phyloP scores from a whole-genome alignment of 164 flowering plant species.

The Chimonanthus praecox region DNA sequence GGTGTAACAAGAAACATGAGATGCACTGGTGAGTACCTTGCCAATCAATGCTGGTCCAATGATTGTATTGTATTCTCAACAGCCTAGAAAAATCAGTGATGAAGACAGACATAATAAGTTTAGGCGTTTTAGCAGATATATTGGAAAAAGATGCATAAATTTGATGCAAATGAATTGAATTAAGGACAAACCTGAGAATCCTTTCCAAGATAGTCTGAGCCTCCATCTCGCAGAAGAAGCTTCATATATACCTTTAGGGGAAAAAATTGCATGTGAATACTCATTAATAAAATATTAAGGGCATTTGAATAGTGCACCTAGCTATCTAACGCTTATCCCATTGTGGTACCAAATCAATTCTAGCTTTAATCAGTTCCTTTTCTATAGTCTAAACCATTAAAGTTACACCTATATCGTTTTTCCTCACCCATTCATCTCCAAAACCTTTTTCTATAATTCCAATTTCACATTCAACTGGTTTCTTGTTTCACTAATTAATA shows the following conservation, averaged over 20 bases:
- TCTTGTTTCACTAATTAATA: too few species aligned
- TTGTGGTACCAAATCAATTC: too few species aligned
- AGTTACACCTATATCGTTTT: too few species aligned
- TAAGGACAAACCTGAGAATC: background rate
- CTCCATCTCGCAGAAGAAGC: slow-evolving; percentile 8
- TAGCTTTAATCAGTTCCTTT: too few species aligned
- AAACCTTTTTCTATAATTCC: too few species aligned
- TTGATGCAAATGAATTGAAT: background rate
- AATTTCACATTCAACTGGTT: too few species aligned
- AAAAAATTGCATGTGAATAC: background rate
- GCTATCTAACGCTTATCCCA: too few species aligned
- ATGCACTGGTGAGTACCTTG: slow-evolving; percentile 24
- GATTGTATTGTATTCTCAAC: slow-evolving; percentile 45
- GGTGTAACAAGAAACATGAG: too few species aligned
- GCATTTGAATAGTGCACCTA: background rate
- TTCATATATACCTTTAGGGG: slow-evolving; percentile 4
- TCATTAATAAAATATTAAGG: background rate
- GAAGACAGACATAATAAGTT: background rate
- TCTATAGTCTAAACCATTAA: too few species aligned
- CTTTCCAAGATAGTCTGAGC: slow-evolving; percentile 9
- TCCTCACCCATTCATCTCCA: too few species aligned
- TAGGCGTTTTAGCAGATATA: background rate
- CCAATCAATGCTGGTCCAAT: slow-evolving; percentile 55
- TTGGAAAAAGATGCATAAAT: background rate
- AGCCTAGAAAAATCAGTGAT: slow-evolving; percentile 22